These are phyloP conservation scores for Phaeosphaeriaceae sp. DNA, from an alignment of 2,329 filamentous ascomycete genomes.

Conservation along the genomic window DNA sequence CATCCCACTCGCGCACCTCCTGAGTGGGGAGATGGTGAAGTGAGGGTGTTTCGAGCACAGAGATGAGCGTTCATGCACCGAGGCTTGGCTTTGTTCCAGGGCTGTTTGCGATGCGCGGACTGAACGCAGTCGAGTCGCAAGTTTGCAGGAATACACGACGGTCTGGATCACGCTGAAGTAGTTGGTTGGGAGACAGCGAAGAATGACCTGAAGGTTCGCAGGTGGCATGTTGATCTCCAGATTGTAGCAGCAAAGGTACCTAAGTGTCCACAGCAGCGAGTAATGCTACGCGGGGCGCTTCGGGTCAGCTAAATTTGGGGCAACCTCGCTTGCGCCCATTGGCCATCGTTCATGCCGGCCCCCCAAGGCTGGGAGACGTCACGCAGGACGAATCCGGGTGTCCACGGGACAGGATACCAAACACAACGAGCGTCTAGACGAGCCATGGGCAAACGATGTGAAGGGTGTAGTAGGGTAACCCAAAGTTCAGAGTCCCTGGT, in stretches of 20 bases:
- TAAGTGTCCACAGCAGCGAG: conserved; percentile 10
- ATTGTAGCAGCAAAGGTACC: conserved; percentile 11
- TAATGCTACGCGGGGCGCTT: conserved; percentile 4
- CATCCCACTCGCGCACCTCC: conserved; percentile 12
- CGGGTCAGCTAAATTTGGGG: conserved; percentile 19
- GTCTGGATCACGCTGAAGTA: neutral
- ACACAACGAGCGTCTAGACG: conserved; percentile 17
- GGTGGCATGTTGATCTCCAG: conserved; percentile 11
- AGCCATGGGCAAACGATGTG: neutral
- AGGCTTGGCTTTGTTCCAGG: conserved; percentile 30
- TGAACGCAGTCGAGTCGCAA: neutral
- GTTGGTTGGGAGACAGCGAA: neutral
- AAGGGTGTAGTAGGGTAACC: neutral
- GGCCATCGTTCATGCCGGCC: conserved; percentile 3
- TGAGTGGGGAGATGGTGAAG: conserved; percentile 22
- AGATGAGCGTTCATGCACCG: conserved; percentile 32
- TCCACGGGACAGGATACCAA: conserved; percentile 11
- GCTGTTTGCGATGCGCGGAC: conserved; percentile 25
- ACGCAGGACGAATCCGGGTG: conserved; percentile 9
- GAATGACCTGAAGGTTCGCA: conserved; percentile 2
- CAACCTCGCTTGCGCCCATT: conserved; percentile 7
- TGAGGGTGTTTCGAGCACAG: conserved; percentile 33
- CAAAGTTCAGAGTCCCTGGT: neutral
- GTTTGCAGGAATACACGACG: conserved; percentile 1
- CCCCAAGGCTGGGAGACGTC: conserved; percentile 13